Conservation (phyloP, 2,329 filamentous ascomycete species). For the Cordyceps cicadae region DNA sequence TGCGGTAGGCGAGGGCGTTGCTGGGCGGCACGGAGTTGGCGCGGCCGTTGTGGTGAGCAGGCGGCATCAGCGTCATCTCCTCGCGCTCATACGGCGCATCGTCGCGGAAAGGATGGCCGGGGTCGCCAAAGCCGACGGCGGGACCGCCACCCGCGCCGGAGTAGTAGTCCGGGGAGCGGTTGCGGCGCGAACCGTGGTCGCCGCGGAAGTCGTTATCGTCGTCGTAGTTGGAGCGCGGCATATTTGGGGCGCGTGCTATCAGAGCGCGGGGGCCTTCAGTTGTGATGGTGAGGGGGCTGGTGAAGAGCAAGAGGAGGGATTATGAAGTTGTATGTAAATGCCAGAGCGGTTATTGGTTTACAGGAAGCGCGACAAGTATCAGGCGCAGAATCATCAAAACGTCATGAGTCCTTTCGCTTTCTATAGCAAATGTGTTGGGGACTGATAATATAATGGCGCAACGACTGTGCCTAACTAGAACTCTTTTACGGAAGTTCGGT, state of each 20-base stretch:
- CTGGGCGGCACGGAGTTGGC: slow-evolving; percentile 27
- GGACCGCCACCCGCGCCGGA: slow-evolving; percentile 21
- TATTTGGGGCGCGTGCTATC: neutral
- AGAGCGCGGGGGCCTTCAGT: neutral
- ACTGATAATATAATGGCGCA: neutral
- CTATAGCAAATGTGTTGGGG: neutral
- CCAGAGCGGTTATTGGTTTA: neutral
- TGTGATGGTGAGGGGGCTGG: neutral
- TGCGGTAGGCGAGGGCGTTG: slow-evolving; percentile 19
- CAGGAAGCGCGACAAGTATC: neutral
- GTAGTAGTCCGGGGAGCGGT: slow-evolving; percentile 24
- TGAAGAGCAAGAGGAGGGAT: neutral
- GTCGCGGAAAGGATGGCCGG: slow-evolving; percentile 15
- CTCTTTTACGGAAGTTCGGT: neutral
- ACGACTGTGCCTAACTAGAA: neutral
- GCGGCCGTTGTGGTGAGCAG: slow-evolving; percentile 19
- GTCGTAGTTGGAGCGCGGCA: slow-evolving; percentile 15
- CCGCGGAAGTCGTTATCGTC: slow-evolving; percentile 9
- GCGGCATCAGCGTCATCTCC: slow-evolving; percentile 21
- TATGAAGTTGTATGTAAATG: neutral
- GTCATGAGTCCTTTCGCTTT: neutral
- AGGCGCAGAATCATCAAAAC: neutral
- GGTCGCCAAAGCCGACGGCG: slow-evolving; percentile 10
- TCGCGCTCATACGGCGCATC: slow-evolving; percentile 22
- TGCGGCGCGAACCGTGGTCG: slow-evolving; percentile 10